Evolutionary conservation across 345 rosid genomes (phyloP), one percentile per base, ranked within the genome.

Genomic region (Salix udensis): DNA sequence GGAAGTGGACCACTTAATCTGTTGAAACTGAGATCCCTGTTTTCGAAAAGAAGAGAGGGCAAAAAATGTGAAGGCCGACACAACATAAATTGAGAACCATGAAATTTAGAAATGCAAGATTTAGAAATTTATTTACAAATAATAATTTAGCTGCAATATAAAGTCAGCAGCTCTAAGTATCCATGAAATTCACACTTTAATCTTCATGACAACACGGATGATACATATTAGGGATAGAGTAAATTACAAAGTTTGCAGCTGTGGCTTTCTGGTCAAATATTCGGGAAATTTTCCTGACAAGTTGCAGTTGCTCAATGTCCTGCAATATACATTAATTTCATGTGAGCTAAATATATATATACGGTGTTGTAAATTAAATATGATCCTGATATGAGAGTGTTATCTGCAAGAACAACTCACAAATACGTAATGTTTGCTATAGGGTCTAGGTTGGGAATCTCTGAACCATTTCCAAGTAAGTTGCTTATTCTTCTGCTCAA

Each of bases 241-340:
- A 5, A 5, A 46, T 65, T 72, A 78, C 80, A 72, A 19, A 66
- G 4, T 6, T 78, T 26, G 66, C 39, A 78, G 76, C 1, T 23
- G 21, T 28, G 77, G 0, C 58, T 55, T 65, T 4, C 2, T 0
- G 5, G 31, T 53, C 67, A 72, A 23, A 34, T 65, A 21, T 36
- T 0, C 0, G 6, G 76, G 71, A 24, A 78, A 40, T 18, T 67
- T 28, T 24, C 76, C 76, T 34, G 76, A 65, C 28, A 78, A 18
- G n/a, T 78, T 66, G 65, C 76, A 78, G 72, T 40, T 72, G 52
- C 80, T 71, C 62, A 78, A 52, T 21, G 26, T 26, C 76, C 76
- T 72, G 71, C 26, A 52, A 9, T 30, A 78, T 15, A 72, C 55
- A 65, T 16, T 16, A 46, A 5, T 24, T 50, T 61, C 42, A 65